These are phyloP conservation scores for Aschersonia sp. DNA, from an alignment of 2,329 filamentous ascomycete genomes.

Conservation along the genomic window DNA sequence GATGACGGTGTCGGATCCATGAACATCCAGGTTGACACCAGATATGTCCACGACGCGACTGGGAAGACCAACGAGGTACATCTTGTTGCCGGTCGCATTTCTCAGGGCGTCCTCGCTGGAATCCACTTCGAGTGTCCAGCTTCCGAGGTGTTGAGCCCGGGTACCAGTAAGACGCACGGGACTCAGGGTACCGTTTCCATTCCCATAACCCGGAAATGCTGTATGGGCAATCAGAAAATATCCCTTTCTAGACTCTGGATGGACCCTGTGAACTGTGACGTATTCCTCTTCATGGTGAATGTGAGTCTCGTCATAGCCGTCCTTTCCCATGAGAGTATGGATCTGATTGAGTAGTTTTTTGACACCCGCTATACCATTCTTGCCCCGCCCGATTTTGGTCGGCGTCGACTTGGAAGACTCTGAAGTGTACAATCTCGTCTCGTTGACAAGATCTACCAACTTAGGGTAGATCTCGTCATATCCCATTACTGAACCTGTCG, in stretches of 20 bases:
- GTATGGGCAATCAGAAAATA: conserved; percentile 95
- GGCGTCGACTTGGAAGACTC: conserved; percentile 47
- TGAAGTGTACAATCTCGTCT: conserved; percentile 72
- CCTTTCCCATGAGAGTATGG: conserved; percentile 88
- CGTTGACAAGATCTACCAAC: conserved; percentile 83
- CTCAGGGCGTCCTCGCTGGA: conserved; percentile 54
- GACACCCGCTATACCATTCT: conserved; percentile 74
- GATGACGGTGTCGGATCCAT: conserved; percentile 63
- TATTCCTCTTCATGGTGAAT: conserved; percentile 95
- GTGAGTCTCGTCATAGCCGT: conserved; percentile 88
- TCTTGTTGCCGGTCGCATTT: conserved; percentile 52
- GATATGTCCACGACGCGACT: conserved; percentile 63
- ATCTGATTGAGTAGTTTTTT: conserved; percentile 93
- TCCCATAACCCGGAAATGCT: conserved; percentile 81
- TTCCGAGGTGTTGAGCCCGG: conserved; percentile 71
- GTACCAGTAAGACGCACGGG: conserved; percentile 74
- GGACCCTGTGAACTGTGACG: conserved; percentile 88
- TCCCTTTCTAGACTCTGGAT: conserved; percentile 81
- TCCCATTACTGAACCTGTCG: conserved; percentile 91
- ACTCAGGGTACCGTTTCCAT: conserved; percentile 66
- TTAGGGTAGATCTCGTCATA: conserved; percentile 95
- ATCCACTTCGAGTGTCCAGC: conserved; percentile 87
- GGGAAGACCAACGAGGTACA: conserved; percentile 66
- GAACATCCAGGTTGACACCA: conserved; percentile 58
- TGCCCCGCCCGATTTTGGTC: conserved; percentile 53